phyloP scores from a whole-genome alignment of 2,329 filamentous ascomycete species.

The Ophiocordyceps unilateralis region DNA sequence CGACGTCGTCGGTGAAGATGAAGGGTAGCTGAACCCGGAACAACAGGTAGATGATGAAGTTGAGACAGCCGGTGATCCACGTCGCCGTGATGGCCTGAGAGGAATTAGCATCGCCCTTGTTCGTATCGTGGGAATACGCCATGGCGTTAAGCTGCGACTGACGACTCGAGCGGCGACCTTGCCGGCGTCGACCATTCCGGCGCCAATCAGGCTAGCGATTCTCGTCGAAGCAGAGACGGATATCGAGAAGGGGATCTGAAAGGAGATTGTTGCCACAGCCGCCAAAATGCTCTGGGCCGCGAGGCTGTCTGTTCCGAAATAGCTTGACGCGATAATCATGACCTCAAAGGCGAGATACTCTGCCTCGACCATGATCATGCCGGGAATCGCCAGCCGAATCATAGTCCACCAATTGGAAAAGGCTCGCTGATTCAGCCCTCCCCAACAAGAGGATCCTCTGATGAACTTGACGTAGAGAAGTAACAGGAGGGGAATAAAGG shows the following conservation, averaged over 20 bases:
- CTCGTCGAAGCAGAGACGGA: constrained; percentile 77
- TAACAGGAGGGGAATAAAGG: constrained; percentile 52
- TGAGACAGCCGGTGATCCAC: constrained; percentile 53
- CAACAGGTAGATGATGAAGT: constrained; percentile 48
- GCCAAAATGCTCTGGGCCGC: constrained; percentile 74
- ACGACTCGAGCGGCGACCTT: constrained; percentile 59
- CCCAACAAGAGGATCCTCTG: constrained; percentile 61
- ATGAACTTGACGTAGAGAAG: constrained; percentile 58
- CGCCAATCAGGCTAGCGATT: constrained; percentile 77
- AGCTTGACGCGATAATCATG: constrained; percentile 59
- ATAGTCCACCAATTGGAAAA: constrained; percentile 59
- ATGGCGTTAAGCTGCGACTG: no score
- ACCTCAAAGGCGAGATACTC: constrained; percentile 85
- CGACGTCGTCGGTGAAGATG: constrained; percentile 52
- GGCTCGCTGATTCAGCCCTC: constrained; percentile 50
- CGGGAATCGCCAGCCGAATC: constrained; percentile 70
- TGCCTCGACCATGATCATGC: constrained; percentile 79
- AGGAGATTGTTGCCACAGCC: constrained; percentile 60
- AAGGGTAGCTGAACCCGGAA: constrained; percentile 54
- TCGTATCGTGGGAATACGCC: no score
- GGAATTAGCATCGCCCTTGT: neutral
- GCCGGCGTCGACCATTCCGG: constrained; percentile 59
- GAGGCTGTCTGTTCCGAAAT: constrained; percentile 57
- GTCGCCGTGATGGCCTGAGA: constrained; percentile 39
- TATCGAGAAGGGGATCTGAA: constrained; percentile 78